These are phyloP conservation scores for Myxozyma sirexii DNA, from an alignment of 805 yeast species.

Conservation along the genomic window DNA sequence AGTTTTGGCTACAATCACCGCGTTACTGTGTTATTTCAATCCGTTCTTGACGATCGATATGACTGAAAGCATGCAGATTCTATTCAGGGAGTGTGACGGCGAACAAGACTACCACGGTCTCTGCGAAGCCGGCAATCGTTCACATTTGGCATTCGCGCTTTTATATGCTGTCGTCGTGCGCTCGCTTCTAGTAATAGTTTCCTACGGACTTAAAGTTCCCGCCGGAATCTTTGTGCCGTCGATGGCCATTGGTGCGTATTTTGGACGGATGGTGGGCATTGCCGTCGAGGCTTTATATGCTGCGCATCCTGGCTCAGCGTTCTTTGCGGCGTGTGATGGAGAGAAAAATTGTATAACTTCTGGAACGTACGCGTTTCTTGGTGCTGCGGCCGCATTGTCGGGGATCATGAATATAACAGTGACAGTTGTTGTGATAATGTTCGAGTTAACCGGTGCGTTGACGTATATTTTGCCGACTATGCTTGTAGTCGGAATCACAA, in stretches of 20 bases:
- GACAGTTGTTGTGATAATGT: constrained; percentile 92
- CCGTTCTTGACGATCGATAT: constrained; percentile 80
- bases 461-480: constrained; percentile 90
- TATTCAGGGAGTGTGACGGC: constrained; percentile 74
- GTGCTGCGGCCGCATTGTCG: constrained; percentile 92
- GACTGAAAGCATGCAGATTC: constrained; percentile 91
- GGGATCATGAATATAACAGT: constrained; percentile 93
- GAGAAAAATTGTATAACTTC: constrained; percentile 73
- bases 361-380: constrained; percentile 92
- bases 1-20: constrained; percentile 66
- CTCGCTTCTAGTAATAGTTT: constrained; percentile 69
- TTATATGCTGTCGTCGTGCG: constrained; percentile 72
- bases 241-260: constrained; percentile 95
- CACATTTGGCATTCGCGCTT: constrained; percentile 54
- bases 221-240: constrained; percentile 97
- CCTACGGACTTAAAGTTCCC: constrained; percentile 92
- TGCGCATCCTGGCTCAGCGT: constrained; percentile 43
- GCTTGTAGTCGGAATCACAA: constrained; percentile 91
- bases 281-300: constrained; percentile 58
- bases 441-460: constrained; percentile 94
- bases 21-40: constrained; percentile 79
- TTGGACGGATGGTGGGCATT: constrained; percentile 84
- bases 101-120: constrained; percentile 46
- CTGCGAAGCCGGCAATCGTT: constrained; percentile 33
- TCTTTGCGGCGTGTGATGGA: constrained; percentile 48